Base-by-base conservation (phyloP, 2,329 filamentous ascomycete genomes). In the Paracorniculantispora psalliotae region DNA sequence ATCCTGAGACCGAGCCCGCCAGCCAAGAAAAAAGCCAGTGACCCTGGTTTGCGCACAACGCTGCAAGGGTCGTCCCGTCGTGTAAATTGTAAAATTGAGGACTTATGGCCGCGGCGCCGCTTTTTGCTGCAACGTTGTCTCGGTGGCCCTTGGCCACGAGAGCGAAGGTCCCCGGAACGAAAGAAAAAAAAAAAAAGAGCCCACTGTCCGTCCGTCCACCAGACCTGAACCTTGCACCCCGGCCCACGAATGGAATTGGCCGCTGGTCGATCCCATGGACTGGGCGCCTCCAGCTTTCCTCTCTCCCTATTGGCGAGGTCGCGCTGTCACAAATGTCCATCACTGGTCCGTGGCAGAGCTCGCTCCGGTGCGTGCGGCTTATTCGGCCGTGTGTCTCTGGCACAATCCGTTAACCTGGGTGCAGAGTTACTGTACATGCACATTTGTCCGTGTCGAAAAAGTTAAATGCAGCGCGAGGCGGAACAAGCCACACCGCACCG, bases 111-210 rank as follows among this genome's bases (percentile, higher is more conserved):
- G n/a, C n/a, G n/a, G n/a, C n/a, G n/a, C n/a, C n/a, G n/a, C n/a
- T n/a, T n/a, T 10, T 33, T 21, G 26, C 35, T 52, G 49, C 49
- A 52, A 52, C 49, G 49, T 52, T 52, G 49, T 52, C 23, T 41
- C n/a, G n/a, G n/a, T n/a, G n/a, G n/a, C n/a, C n/a, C n/a, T n/a
- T n/a, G n/a, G n/a, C n/a, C n/a, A n/a, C n/a, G n/a, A n/a, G n/a
- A n/a, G n/a, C n/a, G n/a, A n/a, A n/a, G n/a, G n/a, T n/a, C n/a
- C n/a, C n/a, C n/a, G n/a, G n/a, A n/a, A n/a, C n/a, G n/a, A n/a
- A n/a, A n/a, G n/a, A n/a, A n/a, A n/a, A n/a, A n/a, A n/a, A n/a
- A n/a, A n/a, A n/a, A n/a, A n/a, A n/a, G n/a, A 44, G 41, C 41
- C 41, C n/a, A 44, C 41, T 23, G 41, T 21, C 6, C 41, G 15